Conservation (phyloP, 2,329 filamentous ascomycete species). For the Chalaropsis thielavioides region DNA sequence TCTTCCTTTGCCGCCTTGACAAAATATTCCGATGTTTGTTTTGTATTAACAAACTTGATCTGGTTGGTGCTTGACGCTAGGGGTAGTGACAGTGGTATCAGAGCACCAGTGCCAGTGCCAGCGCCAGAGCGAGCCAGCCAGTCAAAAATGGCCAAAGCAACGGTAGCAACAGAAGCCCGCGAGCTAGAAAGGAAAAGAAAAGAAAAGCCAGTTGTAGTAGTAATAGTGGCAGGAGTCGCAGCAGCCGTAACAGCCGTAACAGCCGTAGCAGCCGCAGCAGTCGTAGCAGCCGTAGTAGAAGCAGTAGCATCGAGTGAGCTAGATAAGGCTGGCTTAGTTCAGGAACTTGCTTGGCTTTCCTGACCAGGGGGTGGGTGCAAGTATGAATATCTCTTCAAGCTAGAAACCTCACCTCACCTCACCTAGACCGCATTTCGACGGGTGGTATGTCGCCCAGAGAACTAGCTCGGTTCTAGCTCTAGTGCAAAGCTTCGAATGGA, state of each 20-base stretch:
- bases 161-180: no score
- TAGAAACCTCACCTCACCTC: neutral
- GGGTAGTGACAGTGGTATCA: neutral
- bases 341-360: neutral
- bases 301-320: neutral
- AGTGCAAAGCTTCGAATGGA: no score
- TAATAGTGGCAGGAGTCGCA: neutral
- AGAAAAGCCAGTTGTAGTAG: neutral
- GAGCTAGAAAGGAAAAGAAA: no score
- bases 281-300: neutral
- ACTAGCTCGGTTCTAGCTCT: no score
- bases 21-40: constrained; percentile 11
- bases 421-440: neutral
- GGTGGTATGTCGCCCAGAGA: no score
- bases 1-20: constrained; percentile 9
- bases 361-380: neutral
- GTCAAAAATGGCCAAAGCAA: neutral
- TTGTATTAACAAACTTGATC: neutral
- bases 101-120: neutral
- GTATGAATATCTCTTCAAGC: neutral
- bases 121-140: neutral
- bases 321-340: neutral
- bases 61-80: neutral
- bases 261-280: neutral
- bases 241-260: neutral